Evolutionary conservation across 306 rosid species (phyloP).

Genomic region (Cicer judaicum): DNA sequence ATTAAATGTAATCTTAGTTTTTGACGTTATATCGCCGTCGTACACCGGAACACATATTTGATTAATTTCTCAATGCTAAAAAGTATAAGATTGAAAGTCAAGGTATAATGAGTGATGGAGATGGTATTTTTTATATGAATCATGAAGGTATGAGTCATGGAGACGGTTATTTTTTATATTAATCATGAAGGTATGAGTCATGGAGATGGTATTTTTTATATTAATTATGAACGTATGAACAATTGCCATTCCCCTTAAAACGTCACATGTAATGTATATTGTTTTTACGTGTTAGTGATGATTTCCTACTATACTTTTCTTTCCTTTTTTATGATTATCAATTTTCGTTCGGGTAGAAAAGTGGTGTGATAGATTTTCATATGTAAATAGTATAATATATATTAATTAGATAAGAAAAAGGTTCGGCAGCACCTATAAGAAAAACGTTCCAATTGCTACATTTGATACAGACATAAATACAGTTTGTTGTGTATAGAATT

Average conservation of each 20-base stretch:
- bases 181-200: slow-evolving; percentile 21
- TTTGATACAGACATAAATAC: background rate
- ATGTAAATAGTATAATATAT: background rate
- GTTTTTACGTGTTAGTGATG: slow-evolving; percentile 33
- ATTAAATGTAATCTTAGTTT: too few relatives aligned
- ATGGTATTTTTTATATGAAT: background rate
- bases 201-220: slow-evolving; percentile 19
- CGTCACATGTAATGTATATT: slow-evolving; percentile 19
- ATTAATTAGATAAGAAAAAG: slow-evolving; percentile 16
- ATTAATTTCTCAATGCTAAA: too few relatives aligned
- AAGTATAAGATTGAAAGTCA: slow-evolving; percentile 16
- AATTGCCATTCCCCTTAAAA: slow-evolving; percentile 37
- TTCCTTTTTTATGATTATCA: slow-evolving; percentile 21
- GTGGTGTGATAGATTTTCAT: slow-evolving; percentile 18
- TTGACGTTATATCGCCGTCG: too few relatives aligned
- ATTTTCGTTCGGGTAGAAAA: background rate
- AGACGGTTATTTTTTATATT: slow-evolving; percentile 16
- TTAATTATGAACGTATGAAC: background rate
- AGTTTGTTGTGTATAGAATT: background rate
- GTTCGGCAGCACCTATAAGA: slow-evolving; percentile 9
- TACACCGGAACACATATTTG: too few relatives aligned
- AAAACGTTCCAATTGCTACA: background rate
- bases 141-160: slow-evolving; percentile 11
- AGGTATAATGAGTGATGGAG: slow-evolving; percentile 38
- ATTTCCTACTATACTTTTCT: background rate